These are phyloP conservation scores for Alternaria novae-zelandiae DNA, from an alignment of 2,329 filamentous ascomycete genomes.

Conservation along the genomic window DNA sequence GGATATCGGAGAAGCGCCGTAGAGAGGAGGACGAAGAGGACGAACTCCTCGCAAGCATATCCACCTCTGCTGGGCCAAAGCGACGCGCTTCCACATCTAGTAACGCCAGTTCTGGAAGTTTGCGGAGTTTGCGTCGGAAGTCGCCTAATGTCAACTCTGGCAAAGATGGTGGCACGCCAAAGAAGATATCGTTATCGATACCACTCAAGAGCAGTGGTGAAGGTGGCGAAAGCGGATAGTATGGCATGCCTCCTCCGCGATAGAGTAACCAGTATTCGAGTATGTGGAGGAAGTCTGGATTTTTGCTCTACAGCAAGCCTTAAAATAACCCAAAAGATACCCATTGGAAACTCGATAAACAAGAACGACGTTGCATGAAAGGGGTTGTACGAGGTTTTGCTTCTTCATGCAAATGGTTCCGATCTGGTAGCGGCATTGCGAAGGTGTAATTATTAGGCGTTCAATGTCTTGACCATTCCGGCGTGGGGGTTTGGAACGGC, in stretches of 20 bases:
- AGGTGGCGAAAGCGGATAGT: slow-evolving; percentile 40
- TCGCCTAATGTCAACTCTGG: slow-evolving; percentile 51
- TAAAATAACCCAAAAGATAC: slow-evolving; percentile 43
- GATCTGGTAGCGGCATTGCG: slow-evolving; percentile 34
- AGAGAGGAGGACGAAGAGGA: slow-evolving; percentile 95
- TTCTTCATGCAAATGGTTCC: slow-evolving; percentile 25
- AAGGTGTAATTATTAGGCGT: slow-evolving; percentile 36
- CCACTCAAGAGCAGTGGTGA: slow-evolving; percentile 48
- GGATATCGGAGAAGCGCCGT: slow-evolving; percentile 85
- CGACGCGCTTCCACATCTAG: slow-evolving; percentile 50
- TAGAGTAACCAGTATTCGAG: slow-evolving; percentile 3
- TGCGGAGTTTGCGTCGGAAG: slow-evolving; percentile 51
- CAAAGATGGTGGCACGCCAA: slow-evolving; percentile 50
- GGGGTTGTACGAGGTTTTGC: slow-evolving; percentile 29
- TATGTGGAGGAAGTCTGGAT: slow-evolving; percentile 23
- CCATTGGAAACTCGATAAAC: slow-evolving; percentile 38
- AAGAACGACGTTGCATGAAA: slow-evolving; percentile 42
- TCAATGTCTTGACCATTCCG: slow-evolving; percentile 17
- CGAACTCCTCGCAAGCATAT: slow-evolving; percentile 78
- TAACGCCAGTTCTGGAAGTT: slow-evolving; percentile 40
- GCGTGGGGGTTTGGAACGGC: slow-evolving; percentile 13
- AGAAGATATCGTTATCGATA: slow-evolving; percentile 51
- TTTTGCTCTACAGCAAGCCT: slow-evolving; percentile 31
- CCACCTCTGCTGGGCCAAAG: slow-evolving; percentile 55
- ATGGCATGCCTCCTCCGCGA: not conserved